Base-by-base conservation (phyloP, 768 basidiomycete species). In the Phylloporus sp. region DNA sequence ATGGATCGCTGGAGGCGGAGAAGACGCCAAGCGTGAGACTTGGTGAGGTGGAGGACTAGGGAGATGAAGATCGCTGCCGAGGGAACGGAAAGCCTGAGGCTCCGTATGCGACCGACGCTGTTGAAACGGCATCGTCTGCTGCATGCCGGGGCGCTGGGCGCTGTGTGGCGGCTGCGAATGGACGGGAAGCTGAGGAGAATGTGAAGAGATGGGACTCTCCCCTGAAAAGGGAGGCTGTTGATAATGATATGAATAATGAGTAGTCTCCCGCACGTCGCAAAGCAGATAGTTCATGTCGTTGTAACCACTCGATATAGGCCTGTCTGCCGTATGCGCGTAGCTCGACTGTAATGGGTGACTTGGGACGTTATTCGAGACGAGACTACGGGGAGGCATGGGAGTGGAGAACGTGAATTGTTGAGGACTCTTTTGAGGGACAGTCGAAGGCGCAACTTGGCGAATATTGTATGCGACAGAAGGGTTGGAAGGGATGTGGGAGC, bases 91-190 rank as follows among this genome's bases (percentile, higher is more conserved):
- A 15, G 71, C 71, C 53, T 78, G 78, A 20, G 80, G 73, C 38
- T 82, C 82, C 24, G 78, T 79, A 41, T 77, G 67, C 31, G 80
- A 71, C 41, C 82, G 75, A 50, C 81, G 73, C 53, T 78, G 79
- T 32, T 73, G 71, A 58, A 76, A 83, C 13, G 77, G 66, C 46
- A 76, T 54, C 33, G 75, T 59, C 43, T 78, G 74, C 7, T 71
- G 71, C 27, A 73, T 64, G 32, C 62, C 63, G 24, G 67, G 57
- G 41, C 72, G 71, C 41, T 64, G 63, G 29, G 73, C 61, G 31
- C 48, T 54, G 45, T 60, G 66, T 42, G 62, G 51, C 27, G 62
- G 53, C 34, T 69, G 63, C 24, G 68, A 53, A 55, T 70, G 68
- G 17, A 68, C 64, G 26, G 72, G 56, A 23, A 69, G 61, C 38